Evolutionary conservation across 2,329 filamentous ascomycete genomes (phyloP).

Genomic region (Phaeoacremonium minimum): DNA sequence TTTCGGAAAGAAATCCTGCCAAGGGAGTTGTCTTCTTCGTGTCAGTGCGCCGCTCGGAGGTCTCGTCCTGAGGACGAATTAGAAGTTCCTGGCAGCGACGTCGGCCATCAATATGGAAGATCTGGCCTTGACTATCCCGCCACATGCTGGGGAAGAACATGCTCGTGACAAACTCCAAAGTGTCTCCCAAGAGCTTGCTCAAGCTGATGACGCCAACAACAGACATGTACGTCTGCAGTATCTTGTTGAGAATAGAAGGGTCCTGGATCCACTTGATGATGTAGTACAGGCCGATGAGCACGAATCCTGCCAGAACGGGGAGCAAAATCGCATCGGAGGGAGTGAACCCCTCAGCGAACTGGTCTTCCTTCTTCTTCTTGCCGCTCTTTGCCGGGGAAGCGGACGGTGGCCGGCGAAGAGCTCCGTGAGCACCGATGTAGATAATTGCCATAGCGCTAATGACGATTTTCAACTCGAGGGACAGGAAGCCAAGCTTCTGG

Average conservation of each 20-base stretch:
- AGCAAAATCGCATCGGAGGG: constrained; percentile 81
- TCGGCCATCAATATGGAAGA: constrained; percentile 42
- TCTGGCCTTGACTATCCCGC: constrained; percentile 33
- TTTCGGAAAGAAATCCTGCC: constrained; percentile 9
- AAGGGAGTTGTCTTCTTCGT: constrained; percentile 20
- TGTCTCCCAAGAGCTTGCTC: constrained; percentile 68
- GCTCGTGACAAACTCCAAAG: constrained; percentile 57
- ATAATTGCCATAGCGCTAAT: constrained; percentile 76
- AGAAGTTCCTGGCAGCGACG: constrained; percentile 29
- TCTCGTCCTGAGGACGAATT: constrained; percentile 14
- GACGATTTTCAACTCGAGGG: constrained; percentile 45
- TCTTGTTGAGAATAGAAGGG: constrained; percentile 73
- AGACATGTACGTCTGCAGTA: constrained; percentile 81
- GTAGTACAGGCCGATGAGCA: constrained; percentile 74
- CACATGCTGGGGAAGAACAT: constrained; percentile 74
- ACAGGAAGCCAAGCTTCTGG: no score
- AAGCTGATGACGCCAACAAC: constrained; percentile 74
- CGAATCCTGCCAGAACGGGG: constrained; percentile 69
- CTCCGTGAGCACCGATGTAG: constrained; percentile 79
- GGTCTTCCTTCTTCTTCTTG: constrained; percentile 45
- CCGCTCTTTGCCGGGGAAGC: constrained; percentile 49
- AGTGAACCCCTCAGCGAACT: constrained; percentile 57
- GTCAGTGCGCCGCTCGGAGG: constrained; percentile 17
- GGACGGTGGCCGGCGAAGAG: constrained; percentile 76
- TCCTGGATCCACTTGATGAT: constrained; percentile 87